Evolutionary conservation across 2,329 filamentous ascomycete species (phyloP), one percentile per base, ranked within the genome.

Genomic region (Fusarium hainanense): DNA sequence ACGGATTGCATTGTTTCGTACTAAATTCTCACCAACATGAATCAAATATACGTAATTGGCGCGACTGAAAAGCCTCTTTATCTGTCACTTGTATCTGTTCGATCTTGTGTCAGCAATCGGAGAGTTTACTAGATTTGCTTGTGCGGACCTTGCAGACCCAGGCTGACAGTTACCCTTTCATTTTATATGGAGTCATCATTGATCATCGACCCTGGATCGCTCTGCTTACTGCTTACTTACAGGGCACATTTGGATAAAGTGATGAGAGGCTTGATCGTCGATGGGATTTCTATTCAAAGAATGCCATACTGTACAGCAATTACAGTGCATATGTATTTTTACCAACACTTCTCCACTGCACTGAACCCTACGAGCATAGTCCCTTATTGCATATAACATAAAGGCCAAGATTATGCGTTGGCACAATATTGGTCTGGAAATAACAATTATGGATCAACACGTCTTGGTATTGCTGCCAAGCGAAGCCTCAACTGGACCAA

Each of bases 1-100:
- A 56, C 20, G 43, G 37, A 13, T 34, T 10, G 32, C 18, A 14
- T 25, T 4, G 25, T 43, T 52, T 54, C 20, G 23, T 27, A 18
- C 54, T 66, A 52, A 59, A 43, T 40, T 66, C 44, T 54, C 21
- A 66, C 47, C 49, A 51, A 51, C 49, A 51, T 51, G 49, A 41
- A 10, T n/a, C 21, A 40, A 28, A 49, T 23, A 59, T 18, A 41
- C 16, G 1, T 34, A 18, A 52, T 54, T 58, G 34, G 37, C 13
- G 30, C 23, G 32, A 25, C 48, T 21, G 25, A 20, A 14, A 23
- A 43, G 23, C 25, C 18, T 51, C 32, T 37, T n/a, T 51, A 41
- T 41, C 32, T 41, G n/a, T 51, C 49, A 51, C 32, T 41, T 51
- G 18, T 51, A n/a, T 43, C 5, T 47, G 18, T 30, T 16, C 7